Base-by-base conservation (phyloP, 495 filamentous ascomycete genomes). In the Neurospora sp. region DNA sequence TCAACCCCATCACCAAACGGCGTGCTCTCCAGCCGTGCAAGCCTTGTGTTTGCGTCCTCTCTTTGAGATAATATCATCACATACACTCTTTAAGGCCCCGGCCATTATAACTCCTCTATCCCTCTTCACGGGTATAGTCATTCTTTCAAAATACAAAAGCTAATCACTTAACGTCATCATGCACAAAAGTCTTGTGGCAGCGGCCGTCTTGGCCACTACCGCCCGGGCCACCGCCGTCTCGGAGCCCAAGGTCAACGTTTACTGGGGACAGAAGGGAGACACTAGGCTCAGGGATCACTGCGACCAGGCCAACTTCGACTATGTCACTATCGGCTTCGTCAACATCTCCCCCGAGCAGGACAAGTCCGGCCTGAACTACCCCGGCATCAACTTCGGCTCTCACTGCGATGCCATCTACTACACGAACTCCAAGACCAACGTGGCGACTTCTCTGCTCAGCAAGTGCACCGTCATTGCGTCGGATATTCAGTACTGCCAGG, bases 401-500 rank as follows among this genome's bases (percentile, higher is more conserved):
- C 80, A 84, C 79, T 85, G 83, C 71, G 74, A 74, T 10, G 79
- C 71, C 10, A 77, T 73, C 24, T 74, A 78, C 36, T 83, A 82
- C 71, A 71, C 70, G 31, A 78, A 80, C 71, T 54, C 76, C 39
- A 76, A 75, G 38, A 77, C 81, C n/a, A 75, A 74, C 48, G 54
- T 72, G n/a, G 71, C 74, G 17, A 82, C 83, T 24, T 77, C 79
- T 8, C 80, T 86, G n/a, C 79, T 85, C 11, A 80, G 72, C 73
- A 39, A 79, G 24, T 87, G 85, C 75, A 81, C 77, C n/a, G 54
- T 69, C 21, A 80, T 86, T 48, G 79, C 84, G 13, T 72, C 77
- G 31, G 89, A 93, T 69, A 90, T 93, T 75, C 77, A 81, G 45
- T 83, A 80, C 36, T 93, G 91, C 80, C 90, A 92, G 79, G 71